A percentile compares a stretch with the other conserved stretches of the same genome.
Evolutionary conservation across 441 rosid species (phyloP).

Genomic region (Metrosideros polymorpha): DNA sequence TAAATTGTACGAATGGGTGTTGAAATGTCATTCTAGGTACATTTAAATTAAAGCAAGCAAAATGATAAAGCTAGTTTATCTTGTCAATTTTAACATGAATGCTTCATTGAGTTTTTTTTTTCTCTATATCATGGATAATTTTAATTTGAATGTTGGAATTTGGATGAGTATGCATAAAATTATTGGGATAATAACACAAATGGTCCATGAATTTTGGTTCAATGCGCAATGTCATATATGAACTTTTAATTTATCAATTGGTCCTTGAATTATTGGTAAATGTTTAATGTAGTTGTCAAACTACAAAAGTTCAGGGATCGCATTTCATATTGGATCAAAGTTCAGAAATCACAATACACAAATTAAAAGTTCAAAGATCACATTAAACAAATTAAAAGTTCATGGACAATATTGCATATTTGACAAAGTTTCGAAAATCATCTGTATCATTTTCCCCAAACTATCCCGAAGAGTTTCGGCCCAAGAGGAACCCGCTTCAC

Average conservation of each 20-base stretch:
- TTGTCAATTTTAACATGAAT: neutral
- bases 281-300: neutral
- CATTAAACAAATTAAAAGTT: too few species aligned
- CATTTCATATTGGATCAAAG: too few species aligned
- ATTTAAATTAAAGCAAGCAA: neutral
- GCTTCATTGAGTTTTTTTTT: neutral
- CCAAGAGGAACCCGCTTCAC: neutral
- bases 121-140: neutral
- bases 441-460: neutral
- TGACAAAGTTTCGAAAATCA: too few species aligned
- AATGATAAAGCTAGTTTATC: neutral
- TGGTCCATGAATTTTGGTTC: fast-evolving
- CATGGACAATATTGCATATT: too few species aligned
- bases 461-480: neutral
- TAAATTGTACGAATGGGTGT: neutral
- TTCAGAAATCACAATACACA: fast-evolving
- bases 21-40: neutral
- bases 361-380: too few species aligned
- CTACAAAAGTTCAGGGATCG: neutral
- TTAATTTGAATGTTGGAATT: neutral
- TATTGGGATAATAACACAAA: neutral
- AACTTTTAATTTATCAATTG: neutral
- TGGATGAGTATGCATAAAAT: neutral
- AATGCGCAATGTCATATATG: fast-evolving
- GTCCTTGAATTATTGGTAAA: too few species aligned